These are phyloP conservation scores for Aspergillus kassunensis DNA, from an alignment of 495 filamentous ascomycete genomes.

Conservation along the genomic window DNA sequence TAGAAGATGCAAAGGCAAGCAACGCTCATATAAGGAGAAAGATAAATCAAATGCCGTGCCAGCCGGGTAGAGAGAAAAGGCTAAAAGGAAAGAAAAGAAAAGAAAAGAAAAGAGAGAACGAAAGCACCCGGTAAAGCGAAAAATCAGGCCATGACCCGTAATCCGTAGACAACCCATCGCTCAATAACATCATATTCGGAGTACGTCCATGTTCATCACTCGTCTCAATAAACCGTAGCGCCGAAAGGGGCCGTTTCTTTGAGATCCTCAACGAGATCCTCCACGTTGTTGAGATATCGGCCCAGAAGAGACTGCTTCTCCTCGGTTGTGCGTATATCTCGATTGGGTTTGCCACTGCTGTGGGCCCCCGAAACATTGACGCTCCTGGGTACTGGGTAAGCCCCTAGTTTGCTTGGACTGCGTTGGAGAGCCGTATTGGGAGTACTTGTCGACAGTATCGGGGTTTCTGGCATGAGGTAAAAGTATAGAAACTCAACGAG, in stretches of 20 bases:
- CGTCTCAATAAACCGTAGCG: conserved; percentile 37
- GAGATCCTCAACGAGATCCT: conserved; percentile 86
- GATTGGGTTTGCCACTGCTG: conserved; percentile 31
- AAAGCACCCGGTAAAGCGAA: conserved; percentile 5
- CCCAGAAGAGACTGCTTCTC: conserved; percentile 85
- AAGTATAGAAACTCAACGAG: conserved; percentile 96
- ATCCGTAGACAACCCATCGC: conserved; percentile 20
- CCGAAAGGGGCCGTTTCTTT: conserved; percentile 64
- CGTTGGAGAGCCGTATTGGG: conserved; percentile 52
- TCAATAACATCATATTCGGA: conserved; percentile 18
- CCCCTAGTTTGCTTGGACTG: conserved; percentile 66
- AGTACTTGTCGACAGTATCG: conserved; percentile 42
- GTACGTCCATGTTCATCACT: conserved; percentile 9
- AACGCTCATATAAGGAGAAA: background rate
- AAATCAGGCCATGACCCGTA: conserved; percentile 14
- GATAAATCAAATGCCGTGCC: conserved; percentile 10
- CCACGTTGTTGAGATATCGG: conserved; percentile 80
- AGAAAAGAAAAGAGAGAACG: conserved; percentile 14
- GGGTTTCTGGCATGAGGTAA: conserved; percentile 91
- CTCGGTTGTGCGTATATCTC: conserved; percentile 65
- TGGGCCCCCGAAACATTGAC: conserved; percentile 35
- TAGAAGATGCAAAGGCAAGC: too few species aligned
- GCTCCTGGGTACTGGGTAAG: conserved; percentile 33
- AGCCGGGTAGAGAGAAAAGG: conserved; percentile 16
- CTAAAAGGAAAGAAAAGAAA: conserved; percentile 12